Evolutionary conservation across 2,329 filamentous ascomycete genomes (phyloP), one percentile per base, ranked within the genome.

Genomic region (Fusarium sp.): DNA sequence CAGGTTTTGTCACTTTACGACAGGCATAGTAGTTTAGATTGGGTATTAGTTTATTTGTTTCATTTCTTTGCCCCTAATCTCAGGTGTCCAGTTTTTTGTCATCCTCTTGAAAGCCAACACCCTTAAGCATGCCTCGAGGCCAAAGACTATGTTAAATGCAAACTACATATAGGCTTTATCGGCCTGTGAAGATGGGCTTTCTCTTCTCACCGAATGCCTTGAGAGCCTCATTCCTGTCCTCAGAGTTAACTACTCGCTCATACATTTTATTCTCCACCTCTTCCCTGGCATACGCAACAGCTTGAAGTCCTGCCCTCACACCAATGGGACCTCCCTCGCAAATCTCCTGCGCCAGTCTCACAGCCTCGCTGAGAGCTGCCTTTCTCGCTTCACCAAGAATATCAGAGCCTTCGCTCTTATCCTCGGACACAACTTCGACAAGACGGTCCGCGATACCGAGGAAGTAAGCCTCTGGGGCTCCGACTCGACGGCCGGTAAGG

Each of bases 301-400:
- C 95, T 79, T 89, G 85, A 76, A 98, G 82, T 4, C 90, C 95
- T 54, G 93, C 91, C 67, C 91, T 86, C 33, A 97, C 85, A 0
- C 94, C 94, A 61, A 97, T 84, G 0, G 96, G 96, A 0, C 92
- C 96, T 30, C 94, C 94, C 79, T 97, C 91, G 77, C 93, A 97
- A 52, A 98, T 97, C 79, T 94, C 92, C 70, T 86, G 83, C 1
- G 95, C 95, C 62, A 98, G 81, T 70, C 88, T 86, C 37, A 98
- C 87, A 15, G 93, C 91, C 80, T 93, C 92, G 23, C 88, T 86
- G 55, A 97, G 81, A 11, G 92, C 92, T 72, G 87, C 87, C 67
- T 86, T 86, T 50, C 92, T 83, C 18, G 92, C 91, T 33, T 82
- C 80, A 7, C 83, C 81, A 54, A 89, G 82, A 52, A 91, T 74